Base-by-base conservation (phyloP, 345 rosid genomes). In the Boechera retrofracta region DNA sequence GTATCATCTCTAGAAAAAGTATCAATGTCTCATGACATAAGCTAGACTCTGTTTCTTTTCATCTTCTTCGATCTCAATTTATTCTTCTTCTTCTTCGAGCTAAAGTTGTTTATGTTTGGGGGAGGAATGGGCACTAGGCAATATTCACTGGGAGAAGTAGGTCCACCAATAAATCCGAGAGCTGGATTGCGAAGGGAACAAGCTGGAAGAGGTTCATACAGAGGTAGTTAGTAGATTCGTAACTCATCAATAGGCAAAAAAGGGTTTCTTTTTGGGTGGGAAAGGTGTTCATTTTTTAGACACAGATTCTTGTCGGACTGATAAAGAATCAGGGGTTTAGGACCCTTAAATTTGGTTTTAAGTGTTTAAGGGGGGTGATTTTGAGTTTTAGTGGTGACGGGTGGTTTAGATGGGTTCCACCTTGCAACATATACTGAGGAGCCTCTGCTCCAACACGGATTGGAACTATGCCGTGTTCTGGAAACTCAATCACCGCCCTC, bases 181-280 rank as follows among this genome's bases (percentile, higher is more conserved):
- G 95, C 97, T 11, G 97, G 93, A 69, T 83, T 94, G 73, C 79
- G 96, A 83, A 89, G 92, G 55, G 88, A 94, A 55, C 97, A 94
- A 81, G 98, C 98, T 5, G 98, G 98, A 24, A 82, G 98, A 90
- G 97, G 98, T 66, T 91, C 97, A 15, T 94, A 94, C 76, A 82
- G 98, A 79, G 98, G 94, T 73, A 90, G 98, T 76, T 94, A 94
- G 97, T 79, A 36, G 44, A 52, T 78, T 66, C 45, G 42, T 63
- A 5, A 44, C n/a, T 57, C 5, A 49, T 74, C 67, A 59, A 11
- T 45, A 15, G 13, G 29, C 41, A 15, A 57, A 10, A 69, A 53
- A 68, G 52, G 10, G 10, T 13, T 65, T 15, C 0, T 61, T 62
- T 11, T 47, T 55, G 33, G 77, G 70, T 35, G n/a, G 66, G 68